These are phyloP conservation scores for Cucumis hystrix DNA, from an alignment of 306 rosid genomes.

Conservation along the genomic window DNA sequence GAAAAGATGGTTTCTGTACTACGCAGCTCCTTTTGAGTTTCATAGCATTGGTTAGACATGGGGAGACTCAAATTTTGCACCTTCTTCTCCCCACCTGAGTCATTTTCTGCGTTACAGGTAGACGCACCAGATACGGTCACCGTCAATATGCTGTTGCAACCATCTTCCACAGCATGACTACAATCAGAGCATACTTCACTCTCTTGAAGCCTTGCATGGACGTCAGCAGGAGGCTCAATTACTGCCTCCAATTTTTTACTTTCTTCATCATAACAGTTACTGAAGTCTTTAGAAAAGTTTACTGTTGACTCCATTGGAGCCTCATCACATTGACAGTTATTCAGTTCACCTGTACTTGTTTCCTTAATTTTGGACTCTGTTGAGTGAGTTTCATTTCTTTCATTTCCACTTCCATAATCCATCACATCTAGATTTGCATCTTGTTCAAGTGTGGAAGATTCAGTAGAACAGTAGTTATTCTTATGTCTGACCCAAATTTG, in stretches of 20 bases:
- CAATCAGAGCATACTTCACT: background rate
- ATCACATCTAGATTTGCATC: constrained; percentile 12
- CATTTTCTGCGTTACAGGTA: background rate
- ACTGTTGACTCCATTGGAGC: background rate
- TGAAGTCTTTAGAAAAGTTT: background rate
- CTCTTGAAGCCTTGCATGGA: background rate
- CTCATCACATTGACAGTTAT: background rate
- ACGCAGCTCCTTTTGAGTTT: constrained; percentile 6
- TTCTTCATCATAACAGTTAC: background rate
- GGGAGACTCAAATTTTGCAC: constrained; percentile 2
- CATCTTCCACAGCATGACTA: background rate
- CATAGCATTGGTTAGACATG: constrained; percentile 10
- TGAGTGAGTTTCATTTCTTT: constrained; percentile 3
- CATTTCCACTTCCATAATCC: constrained; percentile 11
- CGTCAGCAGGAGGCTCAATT: background rate
- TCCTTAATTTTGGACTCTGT: constrained; percentile 6
- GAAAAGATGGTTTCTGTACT: constrained; percentile 9
- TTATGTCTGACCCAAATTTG: constrained; percentile 3
- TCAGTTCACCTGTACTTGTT: background rate
- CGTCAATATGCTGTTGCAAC: background rate
- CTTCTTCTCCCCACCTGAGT: background rate
- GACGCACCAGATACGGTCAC: background rate
- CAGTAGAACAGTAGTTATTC: constrained; percentile 13
- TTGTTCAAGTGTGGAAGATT: constrained; percentile 12
- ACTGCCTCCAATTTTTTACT: background rate